phyloP scores from a whole-genome alignment of 306 rosid species.

The Medicago truncatula region DNA sequence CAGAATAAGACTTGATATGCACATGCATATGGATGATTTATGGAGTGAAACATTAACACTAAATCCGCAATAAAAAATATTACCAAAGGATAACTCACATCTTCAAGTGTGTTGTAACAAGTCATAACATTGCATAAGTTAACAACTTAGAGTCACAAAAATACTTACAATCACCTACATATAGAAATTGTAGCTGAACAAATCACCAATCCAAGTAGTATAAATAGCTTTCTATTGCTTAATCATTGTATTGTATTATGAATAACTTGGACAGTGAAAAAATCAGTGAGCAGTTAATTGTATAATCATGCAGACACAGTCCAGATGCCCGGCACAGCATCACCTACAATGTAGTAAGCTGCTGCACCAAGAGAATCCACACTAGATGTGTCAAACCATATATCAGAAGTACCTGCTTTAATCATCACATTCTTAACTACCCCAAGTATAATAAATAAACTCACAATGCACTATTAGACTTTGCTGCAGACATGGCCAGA shows the following conservation, averaged over 20 bases:
- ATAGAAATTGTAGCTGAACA: too few species aligned
- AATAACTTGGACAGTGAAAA: not conserved
- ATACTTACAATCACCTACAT: too few species aligned
- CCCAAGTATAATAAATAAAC: not conserved
- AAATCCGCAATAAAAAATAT: too few species aligned
- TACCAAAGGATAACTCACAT: too few species aligned
- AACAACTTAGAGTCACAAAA: too few species aligned
- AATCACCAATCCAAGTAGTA: not conserved
- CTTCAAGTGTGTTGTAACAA: too few species aligned
- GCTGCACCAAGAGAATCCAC: slow-evolving; percentile 48
- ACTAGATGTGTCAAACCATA: slow-evolving; percentile 30
- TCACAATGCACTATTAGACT: too few species aligned
- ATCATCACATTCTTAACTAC: slow-evolving; percentile 53
- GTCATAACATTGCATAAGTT: too few species aligned
- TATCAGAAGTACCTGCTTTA: slow-evolving; percentile 51
- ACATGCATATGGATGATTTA: not conserved
- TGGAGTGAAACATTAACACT: not conserved
- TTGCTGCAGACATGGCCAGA: too few species aligned
- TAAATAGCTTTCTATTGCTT: too few species aligned
- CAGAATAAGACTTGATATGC: not conserved
- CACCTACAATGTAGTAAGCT: not conserved
- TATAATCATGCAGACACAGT: slow-evolving; percentile 45
- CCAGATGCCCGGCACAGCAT: slow-evolving; percentile 43
- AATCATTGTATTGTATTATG: too few species aligned
- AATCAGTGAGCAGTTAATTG: slow-evolving; percentile 47